Evolutionary conservation across 441 rosid genomes (phyloP), one percentile per base, ranked within the genome.

Genomic region (Gossypium gossypioides): DNA sequence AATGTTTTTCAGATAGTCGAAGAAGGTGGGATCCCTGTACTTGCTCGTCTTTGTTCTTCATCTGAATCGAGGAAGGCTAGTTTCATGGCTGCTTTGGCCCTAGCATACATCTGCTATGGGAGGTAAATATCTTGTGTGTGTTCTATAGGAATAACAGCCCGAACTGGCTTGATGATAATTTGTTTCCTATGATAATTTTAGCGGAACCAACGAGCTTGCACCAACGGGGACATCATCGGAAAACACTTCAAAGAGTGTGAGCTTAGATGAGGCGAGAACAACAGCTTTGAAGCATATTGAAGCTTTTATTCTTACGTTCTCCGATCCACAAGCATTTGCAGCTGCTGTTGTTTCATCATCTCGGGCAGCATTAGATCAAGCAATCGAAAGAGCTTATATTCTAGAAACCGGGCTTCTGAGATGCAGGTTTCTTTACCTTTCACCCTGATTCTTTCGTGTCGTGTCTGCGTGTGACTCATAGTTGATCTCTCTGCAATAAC

Each of bases 41-140:
- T 95, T 62, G 98, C 92, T 78, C 88, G 88, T 78, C 81, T 95
- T 16, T 92, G 97, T 80, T 85, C 90, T 48, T 85, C 93, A 50
- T 95, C 99, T 0, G 86, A 72, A 15, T 95, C 97, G 61, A 91
- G 91, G 81, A 95, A 91, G 99, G 99, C 99, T 16, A 86, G 99
- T 46, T 95, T 95, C 80, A 95, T 92, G 97, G 96, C 99, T 74
- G 97, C 98, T 37, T 77, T 95, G 72, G 97, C 99, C 32, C 80
- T 95, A 80, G 89, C 99, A 18, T 95, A 91, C 84, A 92, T 92
- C 95, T 95, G 92, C 72, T 97, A 91, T 81, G 97, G 96, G 76
- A 92, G 97, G 99, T 92, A 84, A 52, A 4, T 57, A 50, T 15
- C 9, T 21, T 51, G 32, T 62, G 37, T 52, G 9, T 18, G 42